Evolutionary conservation across 2,329 filamentous ascomycete genomes (phyloP).

Genomic region (Xylaria sp.): DNA sequence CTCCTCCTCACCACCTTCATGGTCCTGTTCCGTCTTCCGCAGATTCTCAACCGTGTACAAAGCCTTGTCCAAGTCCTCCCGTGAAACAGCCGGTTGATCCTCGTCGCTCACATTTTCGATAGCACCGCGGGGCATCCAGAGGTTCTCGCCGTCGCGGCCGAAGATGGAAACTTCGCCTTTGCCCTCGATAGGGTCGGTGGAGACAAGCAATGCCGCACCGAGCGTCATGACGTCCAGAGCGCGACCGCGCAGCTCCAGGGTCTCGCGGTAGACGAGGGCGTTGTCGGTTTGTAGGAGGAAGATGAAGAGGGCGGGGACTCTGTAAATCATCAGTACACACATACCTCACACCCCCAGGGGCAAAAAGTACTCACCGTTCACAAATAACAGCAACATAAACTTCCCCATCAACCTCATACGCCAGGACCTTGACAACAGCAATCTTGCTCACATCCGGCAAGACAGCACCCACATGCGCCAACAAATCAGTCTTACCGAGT

Average conservation of each 20-base stretch:
- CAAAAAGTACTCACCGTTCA: conserved; percentile 38
- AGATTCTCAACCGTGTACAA: conserved; percentile 31
- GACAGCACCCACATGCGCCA: conserved; percentile 38
- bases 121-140: conserved; percentile 13
- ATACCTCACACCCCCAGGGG: conserved; percentile 10
- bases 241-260: conserved; percentile 57
- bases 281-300: conserved; percentile 52
- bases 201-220: conserved; percentile 30
- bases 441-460: conserved; percentile 35
- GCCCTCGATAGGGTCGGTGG: conserved; percentile 36
- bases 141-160: conserved; percentile 14
- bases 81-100: conserved; percentile 17
- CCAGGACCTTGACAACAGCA: conserved; percentile 43
- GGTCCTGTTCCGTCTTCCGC: conserved; percentile 28
- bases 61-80: conserved; percentile 27
- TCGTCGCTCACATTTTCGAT: conserved; percentile 7
- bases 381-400: conserved; percentile 38
- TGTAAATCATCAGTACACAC: conserved; percentile 24
- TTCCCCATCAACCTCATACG: conserved; percentile 26
- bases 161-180: conserved; percentile 19
- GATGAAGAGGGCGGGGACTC: conserved; percentile 58
- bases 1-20: conserved; percentile 18
- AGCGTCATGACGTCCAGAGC: conserved; percentile 50
- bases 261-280: conserved; percentile 44
- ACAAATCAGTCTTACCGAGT: conserved; percentile 50